Evolutionary conservation across 1,284 basidiomycete genomes (phyloP).

Genomic region (Sporisorium graminicola): DNA sequence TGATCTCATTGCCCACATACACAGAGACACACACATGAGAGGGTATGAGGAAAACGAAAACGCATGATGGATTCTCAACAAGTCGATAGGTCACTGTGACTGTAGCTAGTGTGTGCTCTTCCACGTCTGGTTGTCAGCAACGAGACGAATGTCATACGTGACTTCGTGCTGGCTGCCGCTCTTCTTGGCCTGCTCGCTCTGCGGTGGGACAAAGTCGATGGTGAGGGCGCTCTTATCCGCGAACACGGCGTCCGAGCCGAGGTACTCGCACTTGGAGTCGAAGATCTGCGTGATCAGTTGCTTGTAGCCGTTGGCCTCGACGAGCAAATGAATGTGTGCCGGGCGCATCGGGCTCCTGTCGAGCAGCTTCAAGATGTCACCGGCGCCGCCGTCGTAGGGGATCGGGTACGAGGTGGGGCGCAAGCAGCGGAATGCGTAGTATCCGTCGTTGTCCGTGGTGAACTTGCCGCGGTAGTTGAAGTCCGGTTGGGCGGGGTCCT

Average conservation of each 20-base stretch:
- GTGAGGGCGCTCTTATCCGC: conserved; percentile 70
- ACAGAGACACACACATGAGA: no score
- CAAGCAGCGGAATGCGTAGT: conserved; percentile 67
- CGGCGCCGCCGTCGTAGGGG: conserved; percentile 70
- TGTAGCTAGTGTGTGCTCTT: no score
- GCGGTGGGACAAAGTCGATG: conserved; percentile 62
- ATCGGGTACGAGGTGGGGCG: conserved; percentile 70
- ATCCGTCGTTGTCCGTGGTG: conserved; percentile 67
- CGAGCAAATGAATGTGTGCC: conserved; percentile 69
- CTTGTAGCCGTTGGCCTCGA: conserved; percentile 39
- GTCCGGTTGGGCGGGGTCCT: conserved; percentile 69
- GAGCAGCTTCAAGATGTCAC: conserved; percentile 69
- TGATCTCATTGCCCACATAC: no score
- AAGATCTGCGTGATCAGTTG: conserved; percentile 65
- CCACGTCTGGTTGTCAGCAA: conserved; percentile 27
- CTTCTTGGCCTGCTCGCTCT: conserved; percentile 34
- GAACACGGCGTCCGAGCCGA: conserved; percentile 71
- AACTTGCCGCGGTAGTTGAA: conserved; percentile 68
- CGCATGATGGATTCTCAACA: no score
- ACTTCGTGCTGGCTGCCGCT: conserved; percentile 47
- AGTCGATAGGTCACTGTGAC: no score
- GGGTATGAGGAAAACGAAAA: no score
- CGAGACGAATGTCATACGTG: conserved; percentile 61
- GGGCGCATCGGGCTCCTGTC: conserved; percentile 70
- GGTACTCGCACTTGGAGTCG: conserved; percentile 68